Base-by-base conservation (phyloP, 495 filamentous ascomycete genomes). In the Talaromyces proteolyticus region DNA sequence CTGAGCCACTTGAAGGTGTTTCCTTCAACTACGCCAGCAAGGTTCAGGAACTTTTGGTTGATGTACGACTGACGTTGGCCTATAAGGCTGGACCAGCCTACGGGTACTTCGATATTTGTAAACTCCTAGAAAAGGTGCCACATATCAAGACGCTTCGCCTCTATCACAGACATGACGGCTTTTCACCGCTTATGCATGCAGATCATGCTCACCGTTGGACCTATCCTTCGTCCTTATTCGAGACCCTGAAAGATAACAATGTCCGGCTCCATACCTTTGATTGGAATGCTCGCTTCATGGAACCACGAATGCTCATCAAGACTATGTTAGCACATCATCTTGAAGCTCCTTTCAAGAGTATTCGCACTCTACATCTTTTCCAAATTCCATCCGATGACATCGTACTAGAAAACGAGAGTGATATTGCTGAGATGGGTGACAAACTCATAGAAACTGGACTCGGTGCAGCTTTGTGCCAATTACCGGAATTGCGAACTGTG, bases 231-330 rank as follows among this genome's bases (percentile, higher is more conserved):
- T 51, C 62, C 1, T 56, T 94, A 0, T 82, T 91, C 50, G 55
- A 75, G 0, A 70, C 77, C 1, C 67, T 89, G 24, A 61, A 68
- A 6, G 47, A 68, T 18, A 66, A 59, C 29, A 66, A 70, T 6
- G 63, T 75, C 10, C 60, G 60, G 29, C 77, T 95, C 23, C 72
- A 67, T 24, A 81, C 75, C 47, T 96, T 87, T 86, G 81, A 81
- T 25, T 95, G 91, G 89, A 91, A 87, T 55, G 65, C 77, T 26
- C 76, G 82, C n/a, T 71, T 87, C 41, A 73, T 77, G 52, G 72
- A 77, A 7, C 65, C 71, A 1, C 61, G 61, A n/a, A 54, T 69
- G 23, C 59, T 77, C 36, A 59, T 86, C 10, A 61, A 67, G 0
- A 63, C 72, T 10, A 77, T 91, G 58, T 55, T 68, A 8, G 53